A percentile compares a stretch with the other conserved stretches of the same genome.
These are phyloP conservation scores for Lichenothelia convexa DNA, from an alignment of 495 filamentous ascomycete genomes.

Conservation along the genomic window DNA sequence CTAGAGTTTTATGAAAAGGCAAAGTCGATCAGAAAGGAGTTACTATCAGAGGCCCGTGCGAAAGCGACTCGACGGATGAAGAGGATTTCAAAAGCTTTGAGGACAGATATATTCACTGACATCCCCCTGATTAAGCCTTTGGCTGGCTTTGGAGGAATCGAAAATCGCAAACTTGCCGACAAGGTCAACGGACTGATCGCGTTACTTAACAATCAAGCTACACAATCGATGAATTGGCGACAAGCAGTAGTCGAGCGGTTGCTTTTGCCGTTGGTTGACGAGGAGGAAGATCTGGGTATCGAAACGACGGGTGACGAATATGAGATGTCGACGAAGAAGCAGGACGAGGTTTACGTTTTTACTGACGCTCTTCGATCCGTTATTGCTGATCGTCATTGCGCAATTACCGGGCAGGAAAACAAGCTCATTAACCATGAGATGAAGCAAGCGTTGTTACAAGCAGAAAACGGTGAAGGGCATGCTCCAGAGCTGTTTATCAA, in stretches of 20 bases:
- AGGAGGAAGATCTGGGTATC: constrained; percentile 46
- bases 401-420: constrained; percentile 57
- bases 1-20: constrained; percentile 54
- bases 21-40: constrained; percentile 57
- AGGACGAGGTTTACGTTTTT: constrained; percentile 73
- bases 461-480: constrained; percentile 45
- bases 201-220: constrained; percentile 49
- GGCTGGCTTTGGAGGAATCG: constrained; percentile 38
- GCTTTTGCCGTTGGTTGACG: constrained; percentile 58
- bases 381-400: constrained; percentile 60
- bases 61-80: constrained; percentile 28
- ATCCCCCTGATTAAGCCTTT: constrained; percentile 41
- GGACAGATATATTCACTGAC: constrained; percentile 35
- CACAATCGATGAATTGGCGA: constrained; percentile 54
- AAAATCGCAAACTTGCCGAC: constrained; percentile 36
- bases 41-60: constrained; percentile 28
- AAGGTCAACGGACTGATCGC: constrained; percentile 34
- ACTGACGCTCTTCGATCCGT: constrained; percentile 55
- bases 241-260: constrained; percentile 50
- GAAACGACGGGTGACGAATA: constrained; percentile 80
- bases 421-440: constrained; percentile 65
- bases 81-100: constrained; percentile 28
- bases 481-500: constrained; percentile 49
- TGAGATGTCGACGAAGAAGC: constrained; percentile 64
- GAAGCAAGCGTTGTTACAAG: constrained; percentile 35